Evolutionary conservation across 140 eudicot species (phyloP), one percentile per base, ranked within the genome.

Genomic region (Ambrosia hybrid): DNA sequence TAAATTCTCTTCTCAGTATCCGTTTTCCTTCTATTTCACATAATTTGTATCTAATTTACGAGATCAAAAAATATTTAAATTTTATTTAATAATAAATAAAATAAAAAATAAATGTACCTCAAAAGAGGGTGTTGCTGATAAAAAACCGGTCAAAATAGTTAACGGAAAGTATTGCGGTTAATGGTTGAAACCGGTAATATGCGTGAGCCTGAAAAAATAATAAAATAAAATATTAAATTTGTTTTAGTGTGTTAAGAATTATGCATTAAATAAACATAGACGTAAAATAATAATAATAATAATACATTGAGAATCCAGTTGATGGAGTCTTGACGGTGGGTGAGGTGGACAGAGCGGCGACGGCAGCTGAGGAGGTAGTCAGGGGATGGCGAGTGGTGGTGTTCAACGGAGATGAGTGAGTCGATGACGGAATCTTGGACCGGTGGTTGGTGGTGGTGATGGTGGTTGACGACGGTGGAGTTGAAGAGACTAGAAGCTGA

Each of bases 81-180:
- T 30, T 30, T 56, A 16, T 3, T 30, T 30, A 30, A 30, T 1
- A 30, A 30, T 1, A 30, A 30, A 30, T 21, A 30, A 30, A 30
- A 0, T 30, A 30, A 30, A 30, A 30, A 30, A 2, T 30, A 30
- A 30, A 12, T 13, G 17, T 82, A 84, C 94, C 85, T 73, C 83
- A 9, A 79, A 46, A 10, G 73, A 41, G 21, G 60, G 2, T 11
- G 79, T 5, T 34, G 79, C 38, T 9, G 89, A 80, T 17, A 84
- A 84, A 84, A 14, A 87, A 82, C 11, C 88, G 94, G 81, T 87
- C 94, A 3, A 87, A 77, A 71, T 87, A 87, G 73, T 80, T 87
- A 81, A 87, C 81, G 63, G 93, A 77, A 76, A 85, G 94, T 26
- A 79, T 33, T 7, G 90, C 88, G 8, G 94, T 87, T 12, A 74